Base-by-base conservation (phyloP, 2,329 filamentous ascomycete species). In the Fusarium albidum region DNA sequence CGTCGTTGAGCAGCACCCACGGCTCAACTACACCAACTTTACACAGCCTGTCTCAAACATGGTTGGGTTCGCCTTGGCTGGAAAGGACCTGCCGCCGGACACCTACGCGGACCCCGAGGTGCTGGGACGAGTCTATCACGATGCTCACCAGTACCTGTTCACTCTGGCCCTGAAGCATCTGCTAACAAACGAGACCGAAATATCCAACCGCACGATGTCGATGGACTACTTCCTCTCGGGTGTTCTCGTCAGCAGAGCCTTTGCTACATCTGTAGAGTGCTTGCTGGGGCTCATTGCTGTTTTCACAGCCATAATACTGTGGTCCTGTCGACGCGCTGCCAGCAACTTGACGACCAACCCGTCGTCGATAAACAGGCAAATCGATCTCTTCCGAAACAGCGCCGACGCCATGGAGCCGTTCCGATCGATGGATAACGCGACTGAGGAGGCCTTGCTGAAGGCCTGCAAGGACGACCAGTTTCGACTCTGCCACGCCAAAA, bases 31-130 rank as follows among this genome's bases (percentile, higher is more conserved):
- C 0, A 55, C 49, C 0, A 49, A 48, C 0, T 7, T 75, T 0
- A 26, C 13, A 0, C 39, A 13, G 4, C 72, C 73, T 0, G 31
- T 66, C 0, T 69, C 69, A 0, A 69, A 68, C 3, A 70, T 76
- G 72, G 67, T 71, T 0, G 73, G 71, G 0, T 74, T 68, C 38
- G 74, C 70, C 0, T 13, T 75, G 0, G 73, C 67, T 3, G 55
- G 60, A 0, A 45, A 57, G 0, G 51, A 69, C 5, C 11, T 45
- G 0, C 21, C 58, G 0, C 7, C 34, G 0, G 33, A 25, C 0
- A 60, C 63, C 1, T 69, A 69, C 12, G 11, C 31, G 0, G 35
- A 63, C 5, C 31, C 44, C 0, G 17, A 52, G 0, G 1, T 43
- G 1, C 18, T 75, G 0, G 25, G 51, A 0, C 8, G 61, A 0